A percentile compares a stretch with the other conserved stretches of the same genome.
phyloP scores from a whole-genome alignment of 2,329 filamentous ascomycete genomes.

The Gaeumannomyces sp. region DNA sequence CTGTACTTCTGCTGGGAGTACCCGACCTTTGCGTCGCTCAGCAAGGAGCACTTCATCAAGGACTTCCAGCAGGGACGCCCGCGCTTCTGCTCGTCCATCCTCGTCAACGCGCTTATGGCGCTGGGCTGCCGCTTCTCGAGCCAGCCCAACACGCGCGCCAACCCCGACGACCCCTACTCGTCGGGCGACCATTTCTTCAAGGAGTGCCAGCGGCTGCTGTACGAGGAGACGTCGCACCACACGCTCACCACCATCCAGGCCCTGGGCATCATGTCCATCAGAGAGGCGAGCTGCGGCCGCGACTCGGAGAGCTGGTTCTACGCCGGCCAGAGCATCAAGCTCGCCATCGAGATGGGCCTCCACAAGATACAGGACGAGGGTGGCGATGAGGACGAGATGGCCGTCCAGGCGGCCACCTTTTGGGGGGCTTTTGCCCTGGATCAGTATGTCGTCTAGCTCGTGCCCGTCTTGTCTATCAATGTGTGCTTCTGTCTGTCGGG shows the following conservation, averaged over 20 bases:
- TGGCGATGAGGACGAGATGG: conserved; percentile 48
- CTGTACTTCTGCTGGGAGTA: conserved; percentile 74
- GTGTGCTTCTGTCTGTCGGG: neutral
- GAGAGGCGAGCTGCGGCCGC: conserved; percentile 66
- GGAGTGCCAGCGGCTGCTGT: conserved; percentile 57
- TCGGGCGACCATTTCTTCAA: conserved; percentile 71
- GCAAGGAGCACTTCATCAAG: conserved; percentile 62
- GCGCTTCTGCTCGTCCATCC: conserved; percentile 61
- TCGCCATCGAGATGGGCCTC: conserved; percentile 66
- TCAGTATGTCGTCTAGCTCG: conserved; percentile 42
- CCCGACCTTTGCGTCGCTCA: conserved; percentile 66
- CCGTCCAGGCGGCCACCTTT: conserved; percentile 53
- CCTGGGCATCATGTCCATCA: conserved; percentile 67
- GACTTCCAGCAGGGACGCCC: conserved; percentile 56
- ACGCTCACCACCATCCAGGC: conserved; percentile 67
- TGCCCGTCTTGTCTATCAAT: neutral
- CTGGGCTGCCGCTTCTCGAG: conserved; percentile 64
- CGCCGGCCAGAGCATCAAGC: conserved; percentile 63
- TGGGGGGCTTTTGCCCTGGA: conserved; percentile 59
- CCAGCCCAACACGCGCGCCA: conserved; percentile 55
- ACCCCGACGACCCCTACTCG: conserved; percentile 54
- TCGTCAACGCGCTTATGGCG: conserved; percentile 60
- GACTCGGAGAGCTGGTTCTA: conserved; percentile 70
- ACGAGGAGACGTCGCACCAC: conserved; percentile 52
- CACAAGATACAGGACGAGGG: conserved; percentile 45